phyloP scores from a whole-genome alignment of 305 asterid genomes.

The Rubia occidens region DNA sequence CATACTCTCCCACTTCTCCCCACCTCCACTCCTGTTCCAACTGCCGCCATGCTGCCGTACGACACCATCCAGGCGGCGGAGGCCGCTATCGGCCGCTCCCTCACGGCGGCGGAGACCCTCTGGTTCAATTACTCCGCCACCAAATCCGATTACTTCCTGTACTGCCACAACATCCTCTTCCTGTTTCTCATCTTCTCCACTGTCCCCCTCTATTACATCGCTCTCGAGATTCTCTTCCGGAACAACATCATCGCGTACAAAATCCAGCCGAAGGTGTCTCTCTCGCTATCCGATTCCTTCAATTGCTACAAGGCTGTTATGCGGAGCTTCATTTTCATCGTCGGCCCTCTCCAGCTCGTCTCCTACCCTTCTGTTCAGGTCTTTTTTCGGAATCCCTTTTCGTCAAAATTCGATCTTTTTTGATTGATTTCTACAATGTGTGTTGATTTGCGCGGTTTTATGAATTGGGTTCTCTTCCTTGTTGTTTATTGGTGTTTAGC shows the following conservation, averaged over 20 bases:
- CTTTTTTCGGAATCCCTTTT: background rate
- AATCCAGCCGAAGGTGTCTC: conserved; percentile 73
- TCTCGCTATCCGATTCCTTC: conserved; percentile 45
- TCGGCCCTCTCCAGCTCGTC: conserved; percentile 85
- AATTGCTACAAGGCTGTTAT: conserved; percentile 72
- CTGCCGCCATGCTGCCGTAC: conserved; percentile 57
- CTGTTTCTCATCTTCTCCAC: conserved; percentile 65
- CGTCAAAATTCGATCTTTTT: background rate
- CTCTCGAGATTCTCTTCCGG: conserved; percentile 44
- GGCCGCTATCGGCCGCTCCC: conserved; percentile 58
- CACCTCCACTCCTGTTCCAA: background rate
- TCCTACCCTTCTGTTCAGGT: conserved; percentile 81
- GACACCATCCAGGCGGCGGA: conserved; percentile 67
- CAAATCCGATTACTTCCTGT: conserved; percentile 78
- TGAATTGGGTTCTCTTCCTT: background rate
- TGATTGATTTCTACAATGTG: background rate
- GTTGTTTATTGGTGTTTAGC: conserved; percentile 7
- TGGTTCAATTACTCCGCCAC: conserved; percentile 79
- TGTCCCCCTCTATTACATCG: conserved; percentile 59
- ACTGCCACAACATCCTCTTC: conserved; percentile 76
- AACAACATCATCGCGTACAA: conserved; percentile 39
- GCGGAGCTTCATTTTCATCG: conserved; percentile 72
- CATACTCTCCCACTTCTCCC: background rate
- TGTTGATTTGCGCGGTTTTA: background rate
- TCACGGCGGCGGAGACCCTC: conserved; percentile 54